A percentile compares a stretch with the other conserved stretches of the same genome.
Evolutionary conservation across 176 grass and related monocot genomes (phyloP).

Genomic region (Luzula sylvatica): DNA sequence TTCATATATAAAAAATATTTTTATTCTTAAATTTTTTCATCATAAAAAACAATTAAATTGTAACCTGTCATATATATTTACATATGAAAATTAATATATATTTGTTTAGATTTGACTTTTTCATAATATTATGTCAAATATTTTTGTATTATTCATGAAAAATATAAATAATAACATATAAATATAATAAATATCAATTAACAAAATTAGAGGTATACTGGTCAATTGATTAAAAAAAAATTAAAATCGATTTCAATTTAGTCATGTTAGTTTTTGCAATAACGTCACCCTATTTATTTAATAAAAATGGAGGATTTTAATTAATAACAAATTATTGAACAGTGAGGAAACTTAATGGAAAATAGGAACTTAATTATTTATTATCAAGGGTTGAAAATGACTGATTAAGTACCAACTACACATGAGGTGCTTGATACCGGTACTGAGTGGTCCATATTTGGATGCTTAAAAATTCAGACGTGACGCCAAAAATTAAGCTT

Average conservation of each 20-base stretch:
- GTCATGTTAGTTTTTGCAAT: no score
- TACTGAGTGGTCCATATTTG: not conserved
- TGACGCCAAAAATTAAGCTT: not conserved
- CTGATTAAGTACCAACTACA: not conserved
- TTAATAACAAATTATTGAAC: not conserved
- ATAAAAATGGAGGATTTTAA: not conserved
- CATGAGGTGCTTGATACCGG: not conserved
- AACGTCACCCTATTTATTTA: not conserved
- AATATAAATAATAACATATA: no score
- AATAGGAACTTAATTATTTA: not conserved
- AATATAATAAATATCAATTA: no score
- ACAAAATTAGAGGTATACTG: slow-evolving; percentile 4
- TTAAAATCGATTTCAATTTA: no score
- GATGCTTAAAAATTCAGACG: not conserved
- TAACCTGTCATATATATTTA: no score
- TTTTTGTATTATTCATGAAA: no score
- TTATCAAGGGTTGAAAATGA: not conserved
- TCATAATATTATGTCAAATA: not conserved
- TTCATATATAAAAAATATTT: no score
- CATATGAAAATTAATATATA: no score
- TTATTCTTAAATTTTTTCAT: no score
- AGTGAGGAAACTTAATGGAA: not conserved
- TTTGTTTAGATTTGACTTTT: not conserved
- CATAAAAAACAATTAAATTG: no score
- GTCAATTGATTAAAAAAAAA: slow-evolving; percentile 16